These are phyloP conservation scores for Penicillium paxilli DNA, from an alignment of 495 filamentous ascomycete genomes.

Conservation along the genomic window DNA sequence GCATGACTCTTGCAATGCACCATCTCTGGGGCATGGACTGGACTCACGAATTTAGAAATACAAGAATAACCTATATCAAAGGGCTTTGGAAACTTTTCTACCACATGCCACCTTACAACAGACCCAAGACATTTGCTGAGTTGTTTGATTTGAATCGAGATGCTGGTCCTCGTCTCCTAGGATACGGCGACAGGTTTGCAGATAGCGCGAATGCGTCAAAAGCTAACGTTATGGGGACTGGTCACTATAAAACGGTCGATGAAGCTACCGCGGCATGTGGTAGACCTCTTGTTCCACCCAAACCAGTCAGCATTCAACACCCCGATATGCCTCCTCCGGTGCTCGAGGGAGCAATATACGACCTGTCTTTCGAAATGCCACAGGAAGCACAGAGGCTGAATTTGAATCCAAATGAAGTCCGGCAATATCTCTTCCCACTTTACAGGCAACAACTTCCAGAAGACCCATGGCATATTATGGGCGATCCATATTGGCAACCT, in stretches of 20 bases:
- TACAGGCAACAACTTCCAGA: not conserved
- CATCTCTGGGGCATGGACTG: conserved; percentile 36
- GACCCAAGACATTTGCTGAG: conserved; percentile 12
- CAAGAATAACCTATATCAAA: not conserved
- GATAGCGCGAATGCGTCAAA: not conserved
- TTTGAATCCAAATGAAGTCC: not conserved
- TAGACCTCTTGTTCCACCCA: not conserved
- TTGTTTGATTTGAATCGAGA: conserved; percentile 27
- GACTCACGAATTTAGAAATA: not conserved
- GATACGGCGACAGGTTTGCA: conserved; percentile 8
- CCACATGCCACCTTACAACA: conserved; percentile 20
- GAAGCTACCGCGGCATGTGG: not conserved
- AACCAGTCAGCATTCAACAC: not conserved
- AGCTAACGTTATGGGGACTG: not conserved
- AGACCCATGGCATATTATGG: not conserved
- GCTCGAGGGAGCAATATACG: not conserved
- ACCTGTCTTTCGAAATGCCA: not conserved
- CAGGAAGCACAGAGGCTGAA: not conserved
- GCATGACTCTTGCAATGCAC: not conserved
- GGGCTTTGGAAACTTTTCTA: conserved; percentile 31
- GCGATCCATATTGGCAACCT: too few species aligned
- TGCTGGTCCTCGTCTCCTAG: conserved; percentile 37
- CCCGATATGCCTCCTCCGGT: not conserved
- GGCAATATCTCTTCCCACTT: not conserved
- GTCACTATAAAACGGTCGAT: too few species aligned